A percentile compares a stretch with the other conserved stretches of the same genome.
phyloP scores from a whole-genome alignment of 306 rosid genomes.

The Senna tora region DNA sequence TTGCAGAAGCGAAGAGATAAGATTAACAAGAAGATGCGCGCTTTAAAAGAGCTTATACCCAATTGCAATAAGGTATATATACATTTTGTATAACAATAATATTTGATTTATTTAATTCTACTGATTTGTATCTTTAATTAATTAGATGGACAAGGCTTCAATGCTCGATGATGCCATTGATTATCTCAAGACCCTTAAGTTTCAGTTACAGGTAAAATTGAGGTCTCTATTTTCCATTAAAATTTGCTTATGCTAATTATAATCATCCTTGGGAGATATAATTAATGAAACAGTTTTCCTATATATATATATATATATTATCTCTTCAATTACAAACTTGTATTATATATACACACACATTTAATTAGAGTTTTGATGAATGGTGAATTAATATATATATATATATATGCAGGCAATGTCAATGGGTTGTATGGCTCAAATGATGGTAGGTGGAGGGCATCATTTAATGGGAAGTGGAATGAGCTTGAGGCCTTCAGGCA shows the following conservation, averaged over 20 bases:
- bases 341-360: too few species aligned
- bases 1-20: conserved; percentile 58
- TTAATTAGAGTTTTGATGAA: too few species aligned
- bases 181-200: conserved; percentile 57
- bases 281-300: too few species aligned
- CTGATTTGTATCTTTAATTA: not conserved
- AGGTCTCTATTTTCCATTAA: not conserved
- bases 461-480: conserved; percentile 30
- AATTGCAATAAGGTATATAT: conserved; percentile 54
- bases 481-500: conserved; percentile 39
- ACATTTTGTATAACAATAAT: too few species aligned
- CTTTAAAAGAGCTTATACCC: conserved; percentile 59
- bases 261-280: too few species aligned
- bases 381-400: too few species aligned
- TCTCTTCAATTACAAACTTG: too few species aligned
- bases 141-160: conserved; percentile 57
- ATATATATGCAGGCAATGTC: conserved; percentile 66
- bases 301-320: too few species aligned
- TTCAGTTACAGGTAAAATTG: conserved; percentile 55
- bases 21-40: conserved; percentile 55
- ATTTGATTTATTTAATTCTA: too few species aligned
- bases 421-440: conserved; percentile 51
- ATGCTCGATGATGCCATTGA: conserved; percentile 65
- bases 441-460: conserved; percentile 47
- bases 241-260: too few species aligned